Percentiles rank a stretch among this genome's conserved stretches.
Evolutionary conservation across 2,329 filamentous ascomycete species (phyloP).

Genomic region (Colletotrichum karsti): DNA sequence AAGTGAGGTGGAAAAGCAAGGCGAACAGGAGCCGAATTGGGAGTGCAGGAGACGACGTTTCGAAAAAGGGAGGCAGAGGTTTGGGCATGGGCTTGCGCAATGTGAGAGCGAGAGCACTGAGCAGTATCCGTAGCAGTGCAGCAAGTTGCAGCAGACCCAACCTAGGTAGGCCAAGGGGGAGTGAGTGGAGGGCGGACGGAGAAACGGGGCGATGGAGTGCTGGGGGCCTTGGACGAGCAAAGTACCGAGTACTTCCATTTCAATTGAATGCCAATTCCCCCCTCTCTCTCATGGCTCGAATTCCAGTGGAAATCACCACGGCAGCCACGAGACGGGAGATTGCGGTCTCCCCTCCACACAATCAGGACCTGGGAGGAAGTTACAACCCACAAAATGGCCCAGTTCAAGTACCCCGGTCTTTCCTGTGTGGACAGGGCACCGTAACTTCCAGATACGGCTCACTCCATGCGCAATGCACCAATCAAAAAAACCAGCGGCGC

Average conservation of each 20-base stretch:
- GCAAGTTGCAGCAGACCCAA: background rate
- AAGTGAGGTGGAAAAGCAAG: conserved; percentile 7
- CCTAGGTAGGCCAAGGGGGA: conserved; percentile 3
- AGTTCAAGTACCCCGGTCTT: background rate
- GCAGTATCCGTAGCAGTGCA: no score
- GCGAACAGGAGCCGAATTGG: conserved; percentile 10
- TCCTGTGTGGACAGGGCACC: background rate
- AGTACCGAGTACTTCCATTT: background rate
- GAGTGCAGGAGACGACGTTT: conserved; percentile 18
- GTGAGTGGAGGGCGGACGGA: conserved; percentile 12
- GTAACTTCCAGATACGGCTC: conserved; percentile 16
- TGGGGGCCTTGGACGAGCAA: background rate
- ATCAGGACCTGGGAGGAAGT: background rate
- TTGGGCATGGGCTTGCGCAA: conserved; percentile 10
- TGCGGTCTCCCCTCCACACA: conserved; percentile 7
- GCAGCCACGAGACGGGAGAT: conserved; percentile 15
- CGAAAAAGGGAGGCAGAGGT: conserved; percentile 15
- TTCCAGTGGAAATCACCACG: conserved; percentile 9
- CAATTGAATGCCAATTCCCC: background rate
- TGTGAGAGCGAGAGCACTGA: no score
- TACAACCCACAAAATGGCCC: no score
- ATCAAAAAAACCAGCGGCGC: conserved; percentile 12
- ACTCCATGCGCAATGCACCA: background rate
- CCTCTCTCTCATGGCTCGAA: background rate
- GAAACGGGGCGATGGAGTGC: background rate